phyloP scores from a whole-genome alignment of 2,329 filamentous ascomycete genomes.

The Neonectria neomacrospora region DNA sequence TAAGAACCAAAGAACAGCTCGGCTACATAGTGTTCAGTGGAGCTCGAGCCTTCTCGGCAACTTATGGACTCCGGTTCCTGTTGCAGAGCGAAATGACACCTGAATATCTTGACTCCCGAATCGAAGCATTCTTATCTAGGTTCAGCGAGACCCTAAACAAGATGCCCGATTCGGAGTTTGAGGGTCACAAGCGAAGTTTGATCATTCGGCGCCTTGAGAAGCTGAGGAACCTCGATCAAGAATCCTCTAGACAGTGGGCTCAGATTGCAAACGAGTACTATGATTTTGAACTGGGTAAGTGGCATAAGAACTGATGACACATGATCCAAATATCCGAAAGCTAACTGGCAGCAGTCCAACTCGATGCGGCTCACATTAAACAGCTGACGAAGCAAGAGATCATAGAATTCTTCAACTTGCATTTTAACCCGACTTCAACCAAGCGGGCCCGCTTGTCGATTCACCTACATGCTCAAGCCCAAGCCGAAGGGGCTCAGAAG shows the following conservation, averaged over 20 bases:
- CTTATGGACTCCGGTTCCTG: constrained; percentile 86
- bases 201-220: constrained; percentile 90
- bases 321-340: background rate
- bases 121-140: constrained; percentile 81
- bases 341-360: constrained; percentile 65
- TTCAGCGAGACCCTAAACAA: constrained; percentile 74
- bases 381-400: constrained; percentile 82
- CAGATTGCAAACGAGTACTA: constrained; percentile 89
- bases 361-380: constrained; percentile 80
- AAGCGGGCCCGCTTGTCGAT: constrained; percentile 85
- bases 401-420: constrained; percentile 79
- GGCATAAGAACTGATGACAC: background rate
- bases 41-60: constrained; percentile 75
- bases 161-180: constrained; percentile 87
- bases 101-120: constrained; percentile 85
- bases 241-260: constrained; percentile 83
- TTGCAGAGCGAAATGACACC: constrained; percentile 92
- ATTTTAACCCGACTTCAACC: constrained; percentile 79
- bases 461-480: constrained; percentile 81
- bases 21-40: constrained; percentile 96
- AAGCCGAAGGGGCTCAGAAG: constrained; percentile 58
- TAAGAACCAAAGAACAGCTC: constrained; percentile 96
- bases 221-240: constrained; percentile 88
- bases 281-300: constrained; percentile 86
- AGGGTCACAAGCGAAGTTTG: constrained; percentile 89